phyloP scores from a whole-genome alignment of 1,284 basidiomycete species.

The Boletellus sp. region DNA sequence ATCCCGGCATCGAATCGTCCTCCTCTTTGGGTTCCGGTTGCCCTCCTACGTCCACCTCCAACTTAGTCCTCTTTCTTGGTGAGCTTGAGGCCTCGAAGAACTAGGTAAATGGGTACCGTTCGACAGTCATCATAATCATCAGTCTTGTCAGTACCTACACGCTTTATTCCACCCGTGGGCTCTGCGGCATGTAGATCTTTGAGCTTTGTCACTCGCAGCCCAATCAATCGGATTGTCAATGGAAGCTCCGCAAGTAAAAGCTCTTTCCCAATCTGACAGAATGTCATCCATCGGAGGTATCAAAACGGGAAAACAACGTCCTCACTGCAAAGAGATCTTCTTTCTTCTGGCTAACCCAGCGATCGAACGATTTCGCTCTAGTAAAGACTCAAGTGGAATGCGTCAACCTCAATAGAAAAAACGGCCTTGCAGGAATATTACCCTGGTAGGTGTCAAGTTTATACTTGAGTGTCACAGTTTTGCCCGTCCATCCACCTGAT shows the following conservation, averaged over 20 bases:
- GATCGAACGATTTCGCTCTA: slow-evolving; percentile 73
- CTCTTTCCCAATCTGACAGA: slow-evolving; percentile 69
- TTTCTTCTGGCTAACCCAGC: slow-evolving; percentile 69
- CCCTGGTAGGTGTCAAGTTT: slow-evolving; percentile 80
- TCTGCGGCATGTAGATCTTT: slow-evolving; percentile 66
- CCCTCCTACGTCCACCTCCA: slow-evolving; percentile 16
- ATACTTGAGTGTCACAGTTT: slow-evolving; percentile 77
- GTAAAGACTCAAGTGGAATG: slow-evolving; percentile 59
- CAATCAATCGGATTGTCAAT: slow-evolving; percentile 74
- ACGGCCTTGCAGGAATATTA: slow-evolving; percentile 37
- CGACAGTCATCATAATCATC: not conserved
- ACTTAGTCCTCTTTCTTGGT: slow-evolving; percentile 42
- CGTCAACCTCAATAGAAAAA: slow-evolving; percentile 3
- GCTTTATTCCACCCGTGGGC: slow-evolving; percentile 54
- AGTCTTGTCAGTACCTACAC: slow-evolving; percentile 41
- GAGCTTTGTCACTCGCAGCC: slow-evolving; percentile 79
- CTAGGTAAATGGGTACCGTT: slow-evolving; percentile 32
- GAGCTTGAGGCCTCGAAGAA: slow-evolving; percentile 49
- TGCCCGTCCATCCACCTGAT: slow-evolving; percentile 66
- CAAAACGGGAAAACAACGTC: slow-evolving; percentile 3
- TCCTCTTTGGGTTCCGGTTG: slow-evolving; percentile 30
- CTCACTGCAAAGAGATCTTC: slow-evolving; percentile 76
- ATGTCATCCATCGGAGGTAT: slow-evolving; percentile 1
- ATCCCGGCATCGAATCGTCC: slow-evolving; percentile 52
- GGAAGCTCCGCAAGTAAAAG: slow-evolving; percentile 80